Evolutionary conservation across 2,329 filamentous ascomycete species (phyloP).

Genomic region (Laburnicola sp.): DNA sequence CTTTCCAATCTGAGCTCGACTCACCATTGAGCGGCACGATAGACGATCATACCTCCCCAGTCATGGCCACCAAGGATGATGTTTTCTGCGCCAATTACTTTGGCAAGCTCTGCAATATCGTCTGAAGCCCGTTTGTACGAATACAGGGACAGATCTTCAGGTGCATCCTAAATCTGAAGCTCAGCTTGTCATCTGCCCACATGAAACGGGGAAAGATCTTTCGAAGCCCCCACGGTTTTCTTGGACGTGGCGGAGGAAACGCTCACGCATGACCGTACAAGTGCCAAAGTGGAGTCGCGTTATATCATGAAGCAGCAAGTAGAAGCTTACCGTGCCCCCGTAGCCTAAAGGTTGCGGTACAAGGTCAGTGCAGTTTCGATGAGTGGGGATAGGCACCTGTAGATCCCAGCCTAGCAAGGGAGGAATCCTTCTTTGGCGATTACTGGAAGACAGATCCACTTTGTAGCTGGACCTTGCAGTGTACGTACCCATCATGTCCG

Average conservation of each 20-base stretch:
- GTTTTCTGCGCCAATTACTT: conserved; percentile 56
- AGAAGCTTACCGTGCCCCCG: conserved; percentile 64
- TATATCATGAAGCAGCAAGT: conserved; percentile 17
- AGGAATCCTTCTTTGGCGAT: too few relatives aligned
- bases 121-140: conserved; percentile 71
- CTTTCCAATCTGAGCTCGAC: not conserved
- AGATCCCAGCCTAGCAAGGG: too few relatives aligned
- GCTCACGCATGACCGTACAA: not conserved
- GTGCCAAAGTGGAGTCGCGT: not conserved
- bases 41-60: conserved; percentile 82
- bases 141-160: conserved; percentile 62
- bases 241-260: not conserved
- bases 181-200: conserved; percentile 20
- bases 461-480: too few relatives aligned
- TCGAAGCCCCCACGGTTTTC: conserved; percentile 7
- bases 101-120: conserved; percentile 74
- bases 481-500: conserved; percentile 69
- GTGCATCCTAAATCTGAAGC: conserved; percentile 42
- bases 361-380: too few relatives aligned
- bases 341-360: conserved; percentile 56
- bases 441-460: too few relatives aligned
- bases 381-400: too few relatives aligned
- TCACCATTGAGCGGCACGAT: conserved; percentile 69
- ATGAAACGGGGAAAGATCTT: conserved; percentile 11
- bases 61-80: conserved; percentile 91